Conservation (phyloP, 768 basidiomycete species). For the Calvatia gigantea region DNA sequence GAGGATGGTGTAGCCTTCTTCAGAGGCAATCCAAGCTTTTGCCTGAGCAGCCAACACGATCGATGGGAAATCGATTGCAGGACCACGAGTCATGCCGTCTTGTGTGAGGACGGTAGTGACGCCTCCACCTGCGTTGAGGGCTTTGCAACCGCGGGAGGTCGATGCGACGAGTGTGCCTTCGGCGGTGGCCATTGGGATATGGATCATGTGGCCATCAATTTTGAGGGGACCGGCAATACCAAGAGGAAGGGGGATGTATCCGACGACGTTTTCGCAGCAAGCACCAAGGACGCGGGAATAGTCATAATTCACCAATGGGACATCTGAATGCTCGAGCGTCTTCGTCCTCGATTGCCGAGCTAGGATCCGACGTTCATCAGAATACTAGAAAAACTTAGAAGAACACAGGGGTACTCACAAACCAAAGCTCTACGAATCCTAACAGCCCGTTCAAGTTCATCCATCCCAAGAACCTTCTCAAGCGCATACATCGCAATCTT, state of each 20-base stretch:
- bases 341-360: conserved; percentile 83
- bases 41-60: conserved; percentile 78
- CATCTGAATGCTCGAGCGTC: conserved; percentile 77
- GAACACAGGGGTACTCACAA: conserved; percentile 53
- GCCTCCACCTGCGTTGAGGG: conserved; percentile 93
- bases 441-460: conserved; percentile 82
- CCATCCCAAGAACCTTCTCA: conserved; percentile 81
- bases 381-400: not conserved
- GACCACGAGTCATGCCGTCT: conserved; percentile 98
- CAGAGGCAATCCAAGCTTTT: conserved; percentile 81
- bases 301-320: conserved; percentile 86
- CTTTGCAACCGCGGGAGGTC: conserved; percentile 96
- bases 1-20: conserved; percentile 72
- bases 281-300: conserved; percentile 93
- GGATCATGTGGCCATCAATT: conserved; percentile 79
- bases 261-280: conserved; percentile 98
- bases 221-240: conserved; percentile 95
- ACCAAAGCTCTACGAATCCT: conserved; percentile 82
- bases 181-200: conserved; percentile 99
- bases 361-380: conserved; percentile 26
- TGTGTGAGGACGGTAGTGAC: conserved; percentile 89
- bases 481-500: conserved; percentile 95
- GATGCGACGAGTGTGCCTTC: conserved; percentile 98
- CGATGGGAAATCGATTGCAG: conserved; percentile 93
- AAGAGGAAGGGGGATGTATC: conserved; percentile 93